phyloP scores from a whole-genome alignment of 176 grass and related monocot species.

The Paspalum notatum region DNA sequence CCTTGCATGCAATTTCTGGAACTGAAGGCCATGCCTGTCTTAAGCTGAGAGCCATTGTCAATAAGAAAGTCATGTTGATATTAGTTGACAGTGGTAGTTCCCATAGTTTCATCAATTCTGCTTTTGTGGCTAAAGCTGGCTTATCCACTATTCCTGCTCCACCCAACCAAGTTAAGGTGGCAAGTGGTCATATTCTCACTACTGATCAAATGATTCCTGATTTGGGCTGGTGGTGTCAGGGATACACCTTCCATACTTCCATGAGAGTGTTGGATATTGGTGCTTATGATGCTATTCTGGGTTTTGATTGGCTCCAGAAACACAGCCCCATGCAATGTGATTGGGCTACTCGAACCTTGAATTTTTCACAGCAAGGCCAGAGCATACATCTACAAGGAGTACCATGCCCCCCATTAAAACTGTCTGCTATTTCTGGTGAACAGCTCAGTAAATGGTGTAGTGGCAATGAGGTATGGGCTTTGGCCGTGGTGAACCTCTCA shows the following conservation, averaged over 20 bases:
- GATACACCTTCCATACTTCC: accelerated
- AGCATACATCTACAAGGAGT: accelerated
- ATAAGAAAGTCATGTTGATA: background rate
- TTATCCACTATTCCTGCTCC: accelerated
- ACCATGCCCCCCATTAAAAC: accelerated
- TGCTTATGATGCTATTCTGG: background rate
- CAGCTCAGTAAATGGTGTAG: background rate
- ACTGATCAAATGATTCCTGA: too few species aligned
- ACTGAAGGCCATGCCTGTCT: accelerated
- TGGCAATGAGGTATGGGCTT: background rate
- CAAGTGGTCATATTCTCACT: too few species aligned
- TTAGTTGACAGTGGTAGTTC: background rate
- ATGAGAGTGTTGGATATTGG: background rate
- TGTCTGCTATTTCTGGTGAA: too few species aligned
- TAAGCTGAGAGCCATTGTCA: accelerated
- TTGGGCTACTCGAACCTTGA: background rate
- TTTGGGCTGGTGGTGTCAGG: background rate
- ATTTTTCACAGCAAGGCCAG: accelerated
- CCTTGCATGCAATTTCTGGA: background rate
- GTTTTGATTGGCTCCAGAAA: background rate
- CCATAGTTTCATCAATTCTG: background rate
- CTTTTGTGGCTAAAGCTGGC: accelerated
- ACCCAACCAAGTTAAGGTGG: too few species aligned
- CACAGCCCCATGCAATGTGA: background rate
- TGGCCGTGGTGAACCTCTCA: accelerated